A percentile compares a stretch with the other conserved stretches of the same genome.
These are phyloP conservation scores for Fusarium decemcellulare DNA, from an alignment of 2,329 filamentous ascomycete genomes.

Conservation along the genomic window DNA sequence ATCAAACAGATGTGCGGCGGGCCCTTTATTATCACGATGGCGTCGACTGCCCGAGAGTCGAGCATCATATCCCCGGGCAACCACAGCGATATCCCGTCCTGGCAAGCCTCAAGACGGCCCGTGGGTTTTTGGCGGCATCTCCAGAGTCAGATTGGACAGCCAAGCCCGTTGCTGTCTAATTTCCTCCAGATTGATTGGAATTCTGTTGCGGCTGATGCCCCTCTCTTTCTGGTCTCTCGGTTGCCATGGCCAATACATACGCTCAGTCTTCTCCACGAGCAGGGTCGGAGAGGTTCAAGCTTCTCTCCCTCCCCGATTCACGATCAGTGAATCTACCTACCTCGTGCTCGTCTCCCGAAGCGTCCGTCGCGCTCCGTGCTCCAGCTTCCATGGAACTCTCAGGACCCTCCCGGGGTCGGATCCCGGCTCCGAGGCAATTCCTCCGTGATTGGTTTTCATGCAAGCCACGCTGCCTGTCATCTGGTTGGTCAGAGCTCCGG, in stretches of 20 bases:
- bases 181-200: slow-evolving; percentile 45
- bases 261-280: too few species aligned
- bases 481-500: neutral
- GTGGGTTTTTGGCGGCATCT: slow-evolving; percentile 18
- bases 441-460: slow-evolving; percentile 34
- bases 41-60: slow-evolving; percentile 4
- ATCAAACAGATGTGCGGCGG: neutral
- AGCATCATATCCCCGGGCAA: slow-evolving; percentile 46
- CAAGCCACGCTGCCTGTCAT: slow-evolving; percentile 2
- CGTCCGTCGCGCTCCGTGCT: slow-evolving; percentile 11
- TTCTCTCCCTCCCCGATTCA: neutral
- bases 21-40: slow-evolving; percentile 26
- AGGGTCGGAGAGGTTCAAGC: too few species aligned
- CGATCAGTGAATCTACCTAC: neutral
- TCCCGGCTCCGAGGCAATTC: slow-evolving; percentile 20
- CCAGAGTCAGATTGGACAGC: neutral
- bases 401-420: slow-evolving; percentile 5
- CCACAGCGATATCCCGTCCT: slow-evolving; percentile 7
- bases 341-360: neutral
- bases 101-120: slow-evolving; percentile 23
- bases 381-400: neutral
- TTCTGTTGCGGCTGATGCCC: slow-evolving; percentile 9
- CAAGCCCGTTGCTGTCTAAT: slow-evolving; percentile 30
- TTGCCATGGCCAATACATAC: slow-evolving; percentile 18
- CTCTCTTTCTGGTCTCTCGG: slow-evolving; percentile 9